Conservation (phyloP, 2,329 filamentous ascomycete genomes). For the Epichloe scottii region DNA sequence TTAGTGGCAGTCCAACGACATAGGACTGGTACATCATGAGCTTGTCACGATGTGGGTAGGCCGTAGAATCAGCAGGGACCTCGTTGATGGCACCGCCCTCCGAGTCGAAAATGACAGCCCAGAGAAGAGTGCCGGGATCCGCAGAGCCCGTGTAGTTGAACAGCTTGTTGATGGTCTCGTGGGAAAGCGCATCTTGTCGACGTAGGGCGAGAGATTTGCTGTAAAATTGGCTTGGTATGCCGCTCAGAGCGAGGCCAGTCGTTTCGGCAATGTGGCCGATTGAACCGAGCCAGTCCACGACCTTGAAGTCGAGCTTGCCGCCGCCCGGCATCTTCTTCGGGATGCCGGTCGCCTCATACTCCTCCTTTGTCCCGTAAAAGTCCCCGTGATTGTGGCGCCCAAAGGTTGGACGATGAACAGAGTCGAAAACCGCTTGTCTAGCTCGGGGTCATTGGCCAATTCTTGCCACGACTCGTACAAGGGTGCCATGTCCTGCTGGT, state of each 20-base stretch:
- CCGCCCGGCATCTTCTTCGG: slow-evolving; percentile 31
- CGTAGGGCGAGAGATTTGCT: slow-evolving; percentile 45
- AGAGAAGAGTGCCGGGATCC: slow-evolving; percentile 38
- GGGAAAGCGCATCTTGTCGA: slow-evolving; percentile 32
- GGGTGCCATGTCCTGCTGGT: slow-evolving; percentile 32
- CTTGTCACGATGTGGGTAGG: slow-evolving; percentile 52
- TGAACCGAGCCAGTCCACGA: slow-evolving; percentile 51
- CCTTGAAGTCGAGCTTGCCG: slow-evolving; percentile 29
- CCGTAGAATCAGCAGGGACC: slow-evolving; percentile 39
- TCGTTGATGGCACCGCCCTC: slow-evolving; percentile 48
- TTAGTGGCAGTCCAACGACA: slow-evolving; percentile 36
- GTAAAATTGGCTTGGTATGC: slow-evolving; percentile 39
- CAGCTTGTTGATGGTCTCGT: slow-evolving; percentile 31
- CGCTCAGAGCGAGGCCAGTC: slow-evolving; percentile 33
- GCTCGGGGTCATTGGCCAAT: slow-evolving; percentile 37
- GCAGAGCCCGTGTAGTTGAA: slow-evolving; percentile 40
- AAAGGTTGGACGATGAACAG: slow-evolving; percentile 42
- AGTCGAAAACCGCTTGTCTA: slow-evolving; percentile 46
- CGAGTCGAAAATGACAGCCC: slow-evolving; percentile 52
- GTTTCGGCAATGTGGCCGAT: slow-evolving; percentile 40
- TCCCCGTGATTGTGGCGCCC: slow-evolving; percentile 44
- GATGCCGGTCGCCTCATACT: slow-evolving; percentile 41
- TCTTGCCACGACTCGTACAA: slow-evolving; percentile 46
- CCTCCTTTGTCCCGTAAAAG: slow-evolving; percentile 45
- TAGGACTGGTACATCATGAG: slow-evolving; percentile 53